Evolutionary conservation across 768 basidiomycete genomes (phyloP), one percentile per base, ranked within the genome.

Genomic region (Leccinum longicurvipes): DNA sequence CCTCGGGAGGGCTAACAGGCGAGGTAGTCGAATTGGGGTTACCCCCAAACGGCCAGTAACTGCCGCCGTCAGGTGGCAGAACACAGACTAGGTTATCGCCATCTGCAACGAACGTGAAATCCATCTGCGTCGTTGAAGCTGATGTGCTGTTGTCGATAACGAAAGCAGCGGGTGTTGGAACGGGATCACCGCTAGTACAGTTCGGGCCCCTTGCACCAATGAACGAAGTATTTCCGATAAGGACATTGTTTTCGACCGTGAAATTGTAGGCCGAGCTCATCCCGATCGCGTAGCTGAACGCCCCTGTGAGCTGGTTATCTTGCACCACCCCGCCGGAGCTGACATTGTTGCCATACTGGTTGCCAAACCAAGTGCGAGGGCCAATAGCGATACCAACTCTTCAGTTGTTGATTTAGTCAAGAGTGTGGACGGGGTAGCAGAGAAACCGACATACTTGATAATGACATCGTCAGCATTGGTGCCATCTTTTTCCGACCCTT

Each of bases 301-400:
- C 85, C 6, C 86, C 86, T 11, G 80, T 78, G 21, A 88, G 64
- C 28, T 67, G 69, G 68, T 91, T 91, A 65, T 80, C 72, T 17
- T 72, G 62, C 21, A 89, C 83, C 6, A 74, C 73, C 6, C 79
- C 88, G n/a, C 76, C 75, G 34, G 67, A 73, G 66, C 75, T 80
- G 62, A 81, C 76, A 56, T 85, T 83, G 53, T 79, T 80, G 23
- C 77, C 76, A 59, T 76, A 87, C 50, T 69, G 64, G 59, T 79
- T 71, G 3, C 83, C 85, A 56, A 89, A 90, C 89, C 89, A 91
- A 15, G 82, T 83, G 11, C 81, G 81, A 9, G 90, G 87, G 9
- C 90, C 89, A 15, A 91, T 79, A 27, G 88, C 89, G 47, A 91
- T 85, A n/a, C 85, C 89, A 63, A 91, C 84, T 68, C 89, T 90